phyloP scores from a whole-genome alignment of 2,329 filamentous ascomycete species.

The Aspergillus fructus region DNA sequence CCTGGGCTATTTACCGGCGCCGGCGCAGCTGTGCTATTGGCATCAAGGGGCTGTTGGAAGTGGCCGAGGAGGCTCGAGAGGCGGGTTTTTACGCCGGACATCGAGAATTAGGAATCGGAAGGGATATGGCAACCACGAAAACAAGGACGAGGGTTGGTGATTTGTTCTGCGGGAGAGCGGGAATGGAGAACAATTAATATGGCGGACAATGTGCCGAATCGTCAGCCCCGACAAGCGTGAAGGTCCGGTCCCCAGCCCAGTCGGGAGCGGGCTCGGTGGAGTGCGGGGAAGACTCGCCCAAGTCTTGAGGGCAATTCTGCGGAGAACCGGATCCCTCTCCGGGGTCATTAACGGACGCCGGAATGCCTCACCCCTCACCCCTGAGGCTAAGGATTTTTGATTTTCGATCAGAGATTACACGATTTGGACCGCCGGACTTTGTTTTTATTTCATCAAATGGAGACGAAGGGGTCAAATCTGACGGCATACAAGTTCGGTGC shows the following conservation, averaged over 20 bases:
- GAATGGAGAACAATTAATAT: background rate
- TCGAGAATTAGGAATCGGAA: conserved; percentile 5
- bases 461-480: too few species aligned
- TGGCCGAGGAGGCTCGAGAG: conserved; percentile 33
- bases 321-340: background rate
- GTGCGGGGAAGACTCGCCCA: background rate
- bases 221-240: background rate
- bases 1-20: conserved; percentile 16
- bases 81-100: conserved; percentile 29
- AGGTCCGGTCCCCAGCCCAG: background rate
- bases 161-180: background rate
- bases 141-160: background rate
- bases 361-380: too few species aligned
- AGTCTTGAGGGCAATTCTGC: background rate
- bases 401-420: too few species aligned
- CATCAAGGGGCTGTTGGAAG: conserved; percentile 26
- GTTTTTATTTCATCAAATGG: too few species aligned
- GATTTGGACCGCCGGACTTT: too few species aligned
- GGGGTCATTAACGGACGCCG: background rate
- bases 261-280: background rate
- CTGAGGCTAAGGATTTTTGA: too few species aligned
- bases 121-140: background rate
- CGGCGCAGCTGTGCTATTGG: conserved; percentile 11
- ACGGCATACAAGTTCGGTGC: too few species aligned
- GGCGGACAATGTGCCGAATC: background rate